phyloP scores from a whole-genome alignment of 129 eudicot species.

The sunflower (Helianthus annuus) region DNA sequence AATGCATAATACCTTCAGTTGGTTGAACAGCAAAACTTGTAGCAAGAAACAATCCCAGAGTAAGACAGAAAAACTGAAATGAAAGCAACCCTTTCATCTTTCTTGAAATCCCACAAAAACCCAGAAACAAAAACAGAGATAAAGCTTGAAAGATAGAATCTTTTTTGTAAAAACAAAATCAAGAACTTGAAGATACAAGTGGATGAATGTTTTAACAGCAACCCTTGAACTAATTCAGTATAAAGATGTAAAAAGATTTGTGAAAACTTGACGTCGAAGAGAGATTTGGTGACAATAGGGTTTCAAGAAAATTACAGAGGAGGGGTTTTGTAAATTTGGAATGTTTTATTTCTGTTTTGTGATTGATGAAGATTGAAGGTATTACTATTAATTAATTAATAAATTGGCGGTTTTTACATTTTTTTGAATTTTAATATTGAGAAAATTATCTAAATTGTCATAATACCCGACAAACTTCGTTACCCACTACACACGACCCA shows the following conservation, averaged over 20 bases:
- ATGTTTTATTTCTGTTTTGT: conserved; percentile 23
- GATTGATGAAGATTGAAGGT: neutral
- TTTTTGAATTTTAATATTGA: neutral
- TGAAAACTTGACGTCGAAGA: conserved; percentile 53
- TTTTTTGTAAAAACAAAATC: conserved; percentile 16
- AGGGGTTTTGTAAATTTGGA: conserved; percentile 16
- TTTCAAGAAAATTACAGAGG: conserved; percentile 19
- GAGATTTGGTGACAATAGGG: conserved; percentile 5
- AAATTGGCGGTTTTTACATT: conserved; percentile 32
- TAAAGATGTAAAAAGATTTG: conserved; percentile 14
- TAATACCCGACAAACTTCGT: too few species aligned
- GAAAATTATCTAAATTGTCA: neutral
- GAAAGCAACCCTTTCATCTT: conserved; percentile 46
- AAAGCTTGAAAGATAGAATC: conserved; percentile 14
- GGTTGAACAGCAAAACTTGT: conserved; percentile 52
- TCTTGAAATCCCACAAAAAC: conserved; percentile 20
- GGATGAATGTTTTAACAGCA: conserved; percentile 37
- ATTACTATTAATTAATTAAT: neutral
- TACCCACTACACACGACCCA: too few species aligned
- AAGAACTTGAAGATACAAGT: conserved; percentile 29
- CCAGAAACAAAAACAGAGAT: conserved; percentile 2
- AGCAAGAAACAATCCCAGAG: conserved; percentile 49
- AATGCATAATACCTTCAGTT: conserved; percentile 63
- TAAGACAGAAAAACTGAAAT: conserved; percentile 44
- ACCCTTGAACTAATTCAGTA: conserved; percentile 39